phyloP scores from a whole-genome alignment of 208 protist species.

The Trypanosomatidae sp. region DNA sequence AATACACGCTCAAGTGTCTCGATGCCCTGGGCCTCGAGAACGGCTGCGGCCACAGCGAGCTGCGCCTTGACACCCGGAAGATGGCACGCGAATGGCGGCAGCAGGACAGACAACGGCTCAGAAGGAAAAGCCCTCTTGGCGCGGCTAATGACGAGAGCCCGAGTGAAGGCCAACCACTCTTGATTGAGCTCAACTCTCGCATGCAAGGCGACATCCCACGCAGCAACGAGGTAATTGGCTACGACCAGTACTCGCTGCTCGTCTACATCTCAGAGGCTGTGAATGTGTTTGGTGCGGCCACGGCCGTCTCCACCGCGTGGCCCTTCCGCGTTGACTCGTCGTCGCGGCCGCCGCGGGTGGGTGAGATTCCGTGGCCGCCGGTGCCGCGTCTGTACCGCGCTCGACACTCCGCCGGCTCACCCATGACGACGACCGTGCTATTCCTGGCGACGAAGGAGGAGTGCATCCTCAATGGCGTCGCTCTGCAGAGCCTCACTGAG shows the following conservation, averaged over 20 bases:
- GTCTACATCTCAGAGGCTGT: constrained; percentile 64
- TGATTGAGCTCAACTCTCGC: constrained; percentile 90
- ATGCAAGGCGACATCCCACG: constrained; percentile 81
- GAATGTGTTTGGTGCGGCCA: constrained; percentile 40
- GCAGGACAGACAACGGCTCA: background rate
- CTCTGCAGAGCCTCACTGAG: constrained; percentile 26
- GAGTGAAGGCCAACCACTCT: constrained; percentile 45
- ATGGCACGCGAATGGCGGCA: constrained; percentile 13
- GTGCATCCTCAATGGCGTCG: constrained; percentile 47
- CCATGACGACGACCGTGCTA: constrained; percentile 41
- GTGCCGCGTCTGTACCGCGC: constrained; percentile 62
- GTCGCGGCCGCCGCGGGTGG: background rate
- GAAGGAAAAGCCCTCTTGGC: background rate
- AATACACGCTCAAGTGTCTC: constrained; percentile 75
- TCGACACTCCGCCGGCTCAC: background rate
- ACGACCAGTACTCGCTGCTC: constrained; percentile 78
- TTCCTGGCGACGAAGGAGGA: constrained; percentile 51
- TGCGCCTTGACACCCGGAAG: constrained; percentile 68
- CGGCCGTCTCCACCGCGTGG: constrained; percentile 14
- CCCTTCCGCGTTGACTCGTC: constrained; percentile 11
- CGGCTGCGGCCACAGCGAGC: constrained; percentile 82
- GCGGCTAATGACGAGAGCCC: background rate
- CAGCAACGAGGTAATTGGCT: constrained; percentile 66
- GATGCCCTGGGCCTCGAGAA: constrained; percentile 74
- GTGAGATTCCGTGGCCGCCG: constrained; percentile 69